A percentile compares a stretch with the other conserved stretches of the same genome.
Evolutionary conservation across 1,139 yeast species (phyloP).

Genomic region (Candida freyschussii): DNA sequence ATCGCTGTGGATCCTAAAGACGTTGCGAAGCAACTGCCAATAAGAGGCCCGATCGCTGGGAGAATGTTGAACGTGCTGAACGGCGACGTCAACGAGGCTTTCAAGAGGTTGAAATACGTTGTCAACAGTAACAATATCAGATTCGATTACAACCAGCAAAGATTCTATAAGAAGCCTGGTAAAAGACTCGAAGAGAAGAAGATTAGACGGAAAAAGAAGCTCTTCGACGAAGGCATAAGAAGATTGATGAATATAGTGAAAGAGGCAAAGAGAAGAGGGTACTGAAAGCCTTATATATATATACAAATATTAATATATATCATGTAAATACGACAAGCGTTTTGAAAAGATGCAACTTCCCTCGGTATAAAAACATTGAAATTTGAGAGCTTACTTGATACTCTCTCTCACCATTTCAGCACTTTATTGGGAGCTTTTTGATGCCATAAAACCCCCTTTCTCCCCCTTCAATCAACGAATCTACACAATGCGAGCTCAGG

Average conservation of each 20-base stretch:
- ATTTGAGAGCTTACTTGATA: too few relatives aligned
- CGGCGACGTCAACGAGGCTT: conserved; percentile 34
- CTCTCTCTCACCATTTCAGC: too few relatives aligned
- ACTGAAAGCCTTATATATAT: conserved; percentile 25
- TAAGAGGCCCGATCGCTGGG: conserved; percentile 43
- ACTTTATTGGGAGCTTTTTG: too few relatives aligned
- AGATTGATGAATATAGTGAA: conserved; percentile 41
- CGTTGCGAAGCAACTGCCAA: conserved; percentile 21
- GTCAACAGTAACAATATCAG: conserved; percentile 35
- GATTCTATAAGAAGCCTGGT: conserved; percentile 45
- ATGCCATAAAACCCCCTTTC: too few relatives aligned
- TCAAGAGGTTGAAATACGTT: conserved; percentile 32
- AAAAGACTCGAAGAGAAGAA: conserved; percentile 39
- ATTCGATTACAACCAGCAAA: conserved; percentile 34
- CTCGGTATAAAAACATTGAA: too few relatives aligned
- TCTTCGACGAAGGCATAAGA: conserved; percentile 44
- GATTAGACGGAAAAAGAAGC: conserved; percentile 40
- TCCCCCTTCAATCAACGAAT: too few relatives aligned
- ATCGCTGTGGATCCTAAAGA: conserved; percentile 12
- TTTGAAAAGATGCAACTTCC: too few relatives aligned
- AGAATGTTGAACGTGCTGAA: conserved; percentile 37
- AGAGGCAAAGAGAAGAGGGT: conserved; percentile 52
- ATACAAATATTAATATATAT: conserved; percentile 2
- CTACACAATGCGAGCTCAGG: too few relatives aligned
- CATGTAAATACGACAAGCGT: conserved; percentile 1